Evolutionary conservation across 345 rosid species (phyloP), one percentile per base, ranked within the genome.

Genomic region (Diplotaxis tenuifolia): DNA sequence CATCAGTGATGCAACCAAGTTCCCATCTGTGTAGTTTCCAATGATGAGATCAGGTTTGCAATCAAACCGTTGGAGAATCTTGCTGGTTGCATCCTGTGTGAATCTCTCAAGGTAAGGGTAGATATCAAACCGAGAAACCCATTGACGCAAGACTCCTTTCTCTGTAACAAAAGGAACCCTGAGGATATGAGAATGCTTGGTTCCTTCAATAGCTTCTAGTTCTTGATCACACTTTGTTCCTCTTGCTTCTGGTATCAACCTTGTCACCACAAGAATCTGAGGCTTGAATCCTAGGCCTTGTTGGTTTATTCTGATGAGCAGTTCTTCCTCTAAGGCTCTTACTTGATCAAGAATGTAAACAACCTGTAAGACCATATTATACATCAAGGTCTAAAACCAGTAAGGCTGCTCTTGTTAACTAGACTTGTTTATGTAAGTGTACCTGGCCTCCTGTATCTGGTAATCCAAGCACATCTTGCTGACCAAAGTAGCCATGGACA

Each of bases 361-460:
- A 61, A 95, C 91, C 98, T 93, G 50, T 45, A 40, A 27, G 15
- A 74, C 29, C 58, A 71, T n/a, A n/a, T 76, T 8, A 68, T 4
- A 54, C 63, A 32, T 18, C 7, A 57, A 57, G 7, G 10, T 22
- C 32, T 47, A 47, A n/a, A 20, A 42, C 34, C 25, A 40, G 1
- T 47, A 74, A 66, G 61, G 9, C 21, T 21, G 15, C 28, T 10
- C 58, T 53, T 53, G 58, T 53, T 53, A 54, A 22, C n/a, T 22
- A 53, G 32, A 25, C 31, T 19, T 54, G 40, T 70, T 55, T 19
- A 22, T 0, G 28, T 14, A n/a, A n/a, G n/a, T 25, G 45, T 54
- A 88, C 98, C 91, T 93, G 97, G 69, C 97, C 98, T 9, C 97
- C 98, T 0, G 98, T 94, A 42, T 94, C 98, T 10, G 98, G 98